Evolutionary conservation across 1,284 basidiomycete genomes (phyloP), one percentile per base, ranked within the genome.

Genomic region (Malassezia sympodialis): DNA sequence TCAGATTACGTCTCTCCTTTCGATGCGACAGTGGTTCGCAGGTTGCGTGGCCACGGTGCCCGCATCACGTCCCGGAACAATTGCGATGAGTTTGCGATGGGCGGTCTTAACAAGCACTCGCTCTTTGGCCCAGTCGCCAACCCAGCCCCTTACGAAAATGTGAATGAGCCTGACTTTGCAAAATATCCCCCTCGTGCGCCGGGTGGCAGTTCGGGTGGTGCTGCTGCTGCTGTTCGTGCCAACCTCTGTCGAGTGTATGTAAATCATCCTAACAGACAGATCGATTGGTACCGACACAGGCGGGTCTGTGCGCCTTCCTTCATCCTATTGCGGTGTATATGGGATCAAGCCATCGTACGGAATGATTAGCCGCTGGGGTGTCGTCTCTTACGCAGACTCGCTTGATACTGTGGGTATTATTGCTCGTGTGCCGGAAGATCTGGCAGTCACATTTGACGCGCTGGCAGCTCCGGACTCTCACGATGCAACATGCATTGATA

Each of bases 61-160:
- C 74, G 80, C 8, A 81, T 96, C 12, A 69, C 85, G 0, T 90
- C 89, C 2, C 93, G 93, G 76, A 86, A 90, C 0, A 96, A 96
- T 72, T 90, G 90, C 76, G 93, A 98, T 73, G 93, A 96, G 75
- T 98, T 98, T 76, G 91, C 91, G 0, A 98, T 98, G 93, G 93
- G 93, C 23, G 50, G 41, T 14, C 34, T 57, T 1, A 73, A 72
- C 48, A 48, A 58, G 19, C 62, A 72, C 49, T 65, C 69, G 0
- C 27, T 61, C 6, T 57, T 62, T 32, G 72, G 72, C 3, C 58
- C 66, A 0, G 69, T 72, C 23, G 54, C 58, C 10, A 71, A 71
- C 47, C 68, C 70, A 2, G 64, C 61, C 15, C 19, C 30, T 2
- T 50, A 45, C 37, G 31, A 30, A 24, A 17, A 49, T 21, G 21